Base-by-base conservation (phyloP, 495 filamentous ascomycete genomes). In the Glonium stellatum region DNA sequence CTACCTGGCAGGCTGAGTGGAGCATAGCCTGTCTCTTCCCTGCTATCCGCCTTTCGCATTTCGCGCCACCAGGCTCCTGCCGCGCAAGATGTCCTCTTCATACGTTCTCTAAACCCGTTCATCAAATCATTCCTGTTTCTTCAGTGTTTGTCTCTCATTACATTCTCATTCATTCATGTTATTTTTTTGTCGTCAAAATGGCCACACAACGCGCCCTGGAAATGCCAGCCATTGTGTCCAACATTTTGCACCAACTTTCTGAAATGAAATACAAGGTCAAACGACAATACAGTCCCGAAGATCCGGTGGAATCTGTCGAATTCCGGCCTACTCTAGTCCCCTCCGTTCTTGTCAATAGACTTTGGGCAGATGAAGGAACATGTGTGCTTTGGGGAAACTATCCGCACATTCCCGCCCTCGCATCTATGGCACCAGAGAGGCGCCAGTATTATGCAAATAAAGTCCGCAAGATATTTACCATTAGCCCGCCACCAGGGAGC, bases 371-470 rank as follows among this genome's bases (percentile, higher is more conserved):
- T 46, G 60, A 60, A 25, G 64, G 56, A 1, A 63, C 64, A 1
- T 63, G 60, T 15, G 51, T 67, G 21, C 54, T 67, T 8, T 67
- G 64, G 64, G 47, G 27, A 22, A 49, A 60, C 34, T 63, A 67
- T 58, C 64, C 64, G 52, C 60, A 67, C 42, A 57, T 67, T 57
- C 60, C 60, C 15, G 60, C 64, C 5, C 35, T 67, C 18, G 50
- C 51, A 18, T n/a, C 23, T 21, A 67, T 67, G 64, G 25, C 21
- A 2, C 44, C 19, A 18, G 44, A 55, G 6, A 27, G 64, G 5
- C 54, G 57, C 31, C 64, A 67, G 34, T 60, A 67, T 56, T 63
- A 67, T 47, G 64, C 64, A n/a, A 63, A 54, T 52, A 67, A 67
- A 31, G 55, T 67, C n/a, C 51, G 59, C 11, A 50, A 54, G 18